Evolutionary conservation across 2,329 filamentous ascomycete genomes (phyloP), one percentile per base, ranked within the genome.

Genomic region (Aaosphaeria pasadenensis): DNA sequence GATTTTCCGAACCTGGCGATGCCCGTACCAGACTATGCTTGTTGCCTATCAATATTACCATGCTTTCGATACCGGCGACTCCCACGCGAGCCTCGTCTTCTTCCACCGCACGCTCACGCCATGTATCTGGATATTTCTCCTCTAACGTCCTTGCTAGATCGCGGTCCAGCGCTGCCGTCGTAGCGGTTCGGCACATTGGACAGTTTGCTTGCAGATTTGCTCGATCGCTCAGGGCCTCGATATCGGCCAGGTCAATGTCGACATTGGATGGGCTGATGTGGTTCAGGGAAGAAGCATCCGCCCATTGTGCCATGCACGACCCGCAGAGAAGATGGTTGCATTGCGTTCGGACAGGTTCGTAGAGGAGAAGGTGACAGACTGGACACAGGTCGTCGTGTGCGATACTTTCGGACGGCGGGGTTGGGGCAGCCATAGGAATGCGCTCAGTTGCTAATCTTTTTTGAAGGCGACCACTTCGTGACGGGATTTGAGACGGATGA

Each of bases 251-350:
- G 39, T 63, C 48, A 50, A 65, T 52, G 54, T 54, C 48, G 52
- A 71, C 66, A 49, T 72, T 60, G 36, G 74, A 68, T 11, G 69
- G 73, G 6, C 69, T 64, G 11, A 73, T 70, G 7, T 48, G 44
- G 6, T 64, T 59, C 3, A 62, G 61, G 4, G 71, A 57, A 1
- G 71, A 74, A 1, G 70, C 62, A 28, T 74, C 71, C 2, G 73
- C 72, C 74, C 74, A 77, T 33, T 71, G 70, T 1, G 71, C 67
- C 72, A 77, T 74, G 59, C 75, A 77, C 5, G 68, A 66, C 40
- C 65, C 58, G 59, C 75, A 77, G 13, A 77, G 61, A 2, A 71
- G 62, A 45, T 77, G 75, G 41, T 64, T 63, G 56, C 74, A 77
- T 39, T 56, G 50, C 6, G 74, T 77, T 3, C 57, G 62, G 5